Evolutionary conservation across 345 rosid species (phyloP), one percentile per base, ranked within the genome.

Genomic region (Rhizophora mangle): DNA sequence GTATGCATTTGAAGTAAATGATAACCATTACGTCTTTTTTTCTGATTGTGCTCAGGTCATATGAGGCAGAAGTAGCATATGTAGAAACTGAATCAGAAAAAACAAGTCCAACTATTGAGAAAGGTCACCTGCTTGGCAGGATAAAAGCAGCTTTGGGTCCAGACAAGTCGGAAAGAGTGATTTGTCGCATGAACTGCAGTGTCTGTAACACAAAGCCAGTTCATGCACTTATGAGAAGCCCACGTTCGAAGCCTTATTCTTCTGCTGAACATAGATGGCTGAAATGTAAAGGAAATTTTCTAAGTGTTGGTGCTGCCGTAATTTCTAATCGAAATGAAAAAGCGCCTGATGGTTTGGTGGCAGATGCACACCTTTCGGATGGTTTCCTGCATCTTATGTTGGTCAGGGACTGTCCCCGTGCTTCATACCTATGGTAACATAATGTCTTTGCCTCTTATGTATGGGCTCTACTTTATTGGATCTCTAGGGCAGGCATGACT

Each of bases 341-440:
- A 82, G 96, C 98, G 26, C 98, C 96, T 21, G 98, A 94, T 77
- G 98, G 98, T 65, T 83, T 94, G 73, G 98, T 94, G 59, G 95
- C 87, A 27, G 97, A 94, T 78, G 98, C 98, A 68, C 97, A 94
- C 82, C 93, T 91, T 52, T 87, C 95, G 2, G 97, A 91, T 62
- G 98, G 98, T 66, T 88, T 91, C 81, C 80, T 94, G 79, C 98
- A 94, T 77, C 95, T 94, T 78, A 71, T 94, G 75, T 79, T 91
- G 75, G 80, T 91, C 47, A 89, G 84, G 76, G 96, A 94, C 74
- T 94, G 97, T 63, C 95, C 96, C 56, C 89, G 82, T 63, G 83
- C 95, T 64, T 84, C 78, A 36, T 94, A 91, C 82, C 76, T 94
- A 72, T 86, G 96, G 98, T 94, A 93, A 80, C 56, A 54, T 58